phyloP scores from a whole-genome alignment of 192 early-diverging fungal genomes.

The Coemansia sp. region DNA sequence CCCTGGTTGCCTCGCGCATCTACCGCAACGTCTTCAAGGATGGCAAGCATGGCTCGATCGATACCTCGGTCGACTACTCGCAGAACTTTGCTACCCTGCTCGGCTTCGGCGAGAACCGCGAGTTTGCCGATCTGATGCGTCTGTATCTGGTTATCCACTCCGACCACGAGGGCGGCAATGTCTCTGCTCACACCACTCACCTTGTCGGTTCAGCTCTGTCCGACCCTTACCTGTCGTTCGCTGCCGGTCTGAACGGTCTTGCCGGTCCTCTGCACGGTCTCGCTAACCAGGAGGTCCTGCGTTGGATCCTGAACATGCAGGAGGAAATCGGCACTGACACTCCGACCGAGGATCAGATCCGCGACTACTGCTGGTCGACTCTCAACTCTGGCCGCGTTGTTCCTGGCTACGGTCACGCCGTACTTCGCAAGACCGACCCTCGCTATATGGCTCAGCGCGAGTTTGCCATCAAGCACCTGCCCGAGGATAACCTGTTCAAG shows the following conservation, averaged over 20 bases:
- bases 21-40: conserved; percentile 99
- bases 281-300: conserved; percentile 99
- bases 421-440: conserved; percentile 95
- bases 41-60: conserved; percentile 84
- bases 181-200: conserved; percentile 95
- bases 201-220: conserved; percentile 96
- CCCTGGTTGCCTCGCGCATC: conserved; percentile 94
- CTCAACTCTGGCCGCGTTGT: conserved; percentile 96
- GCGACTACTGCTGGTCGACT: conserved; percentile 95
- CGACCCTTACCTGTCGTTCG: conserved; percentile 97
- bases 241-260: conserved; percentile 94
- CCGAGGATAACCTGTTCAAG: conserved; percentile 95
- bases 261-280: conserved; percentile 99
- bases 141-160: conserved; percentile 99
- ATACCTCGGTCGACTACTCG: conserved; percentile 88
- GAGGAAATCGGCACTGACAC: conserved; percentile 78
- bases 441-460: conserved; percentile 98
- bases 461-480: conserved; percentile 97
- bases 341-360: conserved; percentile 90
- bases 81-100: conserved; percentile 94
- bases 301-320: conserved; percentile 94
- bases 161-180: conserved; percentile 99
- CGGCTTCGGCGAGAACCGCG: conserved; percentile 82
- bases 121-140: conserved; percentile 97
- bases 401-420: conserved; percentile 98